A percentile compares a stretch with the other conserved stretches of the same genome.
Conservation (phyloP, 2,329 filamentous ascomycete species). For the Didymella glomerata region DNA sequence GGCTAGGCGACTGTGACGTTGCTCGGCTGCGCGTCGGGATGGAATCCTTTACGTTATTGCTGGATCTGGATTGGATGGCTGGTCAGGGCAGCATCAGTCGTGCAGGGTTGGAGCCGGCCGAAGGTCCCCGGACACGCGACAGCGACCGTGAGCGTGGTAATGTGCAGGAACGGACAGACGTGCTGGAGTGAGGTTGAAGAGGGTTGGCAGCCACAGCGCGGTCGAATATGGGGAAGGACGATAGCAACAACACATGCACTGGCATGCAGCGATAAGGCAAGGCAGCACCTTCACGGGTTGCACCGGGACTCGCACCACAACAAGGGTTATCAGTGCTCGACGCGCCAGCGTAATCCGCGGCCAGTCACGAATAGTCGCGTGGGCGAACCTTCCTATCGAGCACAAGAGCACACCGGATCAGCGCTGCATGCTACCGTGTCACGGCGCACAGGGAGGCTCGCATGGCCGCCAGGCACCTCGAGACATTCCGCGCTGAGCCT, state of each 20-base stretch:
- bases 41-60: constrained; percentile 51
- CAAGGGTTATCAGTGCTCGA: constrained; percentile 30
- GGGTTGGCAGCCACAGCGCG: constrained; percentile 3
- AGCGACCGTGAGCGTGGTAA: constrained; percentile 12
- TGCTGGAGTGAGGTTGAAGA: constrained; percentile 8
- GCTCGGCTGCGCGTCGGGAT: constrained; percentile 23
- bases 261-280: constrained; percentile 23
- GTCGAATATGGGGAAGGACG: neutral
- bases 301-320: constrained; percentile 13
- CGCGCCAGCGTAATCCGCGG: constrained; percentile 20
- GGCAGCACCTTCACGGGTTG: constrained; percentile 17
- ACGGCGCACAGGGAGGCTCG: constrained; percentile 10
- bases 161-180: constrained; percentile 3
- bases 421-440: constrained; percentile 19
- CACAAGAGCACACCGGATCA: constrained; percentile 25
- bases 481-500: constrained; percentile 10
- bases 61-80: constrained; percentile 44
- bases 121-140: constrained; percentile 31
- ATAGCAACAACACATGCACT: neutral
- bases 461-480: constrained; percentile 24
- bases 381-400: constrained; percentile 28
- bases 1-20: constrained; percentile 43
- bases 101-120: constrained; percentile 39
- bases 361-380: constrained; percentile 30
- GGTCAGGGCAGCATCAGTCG: constrained; percentile 39